Conservation (phyloP, 2,329 filamentous ascomycete species). For the Tolypocladium tropicale region DNA sequence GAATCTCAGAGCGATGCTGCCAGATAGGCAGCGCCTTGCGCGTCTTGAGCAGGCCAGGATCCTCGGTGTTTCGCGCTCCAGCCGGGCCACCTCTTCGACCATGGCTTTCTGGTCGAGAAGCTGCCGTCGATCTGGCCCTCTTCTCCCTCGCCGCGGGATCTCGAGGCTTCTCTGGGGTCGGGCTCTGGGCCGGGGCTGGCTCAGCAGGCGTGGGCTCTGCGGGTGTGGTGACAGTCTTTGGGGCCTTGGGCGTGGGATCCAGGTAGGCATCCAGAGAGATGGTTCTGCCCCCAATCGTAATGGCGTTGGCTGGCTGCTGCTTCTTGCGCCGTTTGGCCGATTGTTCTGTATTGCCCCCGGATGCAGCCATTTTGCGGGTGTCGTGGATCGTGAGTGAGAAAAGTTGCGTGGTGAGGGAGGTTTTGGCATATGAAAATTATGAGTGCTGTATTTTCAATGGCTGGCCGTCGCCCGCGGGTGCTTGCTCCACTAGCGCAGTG, state of each 20-base stretch:
- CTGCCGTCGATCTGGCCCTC: not conserved
- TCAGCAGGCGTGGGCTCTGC: not conserved
- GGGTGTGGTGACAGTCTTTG: conserved; percentile 6
- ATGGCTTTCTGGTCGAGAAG: not conserved
- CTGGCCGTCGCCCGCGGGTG: not conserved
- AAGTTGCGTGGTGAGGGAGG: not conserved
- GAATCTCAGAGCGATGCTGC: conserved; percentile 61
- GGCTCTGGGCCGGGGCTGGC: conserved; percentile 1
- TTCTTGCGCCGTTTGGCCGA: conserved; percentile 28
- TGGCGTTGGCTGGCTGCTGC: conserved; percentile 19
- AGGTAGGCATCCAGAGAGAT: conserved; percentile 42
- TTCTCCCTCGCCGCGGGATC: not conserved
- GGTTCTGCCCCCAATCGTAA: conserved; percentile 36
- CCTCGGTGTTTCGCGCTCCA: conserved; percentile 12
- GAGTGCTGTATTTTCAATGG: not conserved
- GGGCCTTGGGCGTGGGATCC: conserved; percentile 19
- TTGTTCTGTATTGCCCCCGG: conserved; percentile 5
- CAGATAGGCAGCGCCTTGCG: conserved; percentile 74
- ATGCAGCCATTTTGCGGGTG: not conserved
- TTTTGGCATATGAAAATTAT: not conserved
- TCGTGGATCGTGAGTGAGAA: too few relatives aligned
- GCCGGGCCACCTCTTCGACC: conserved; percentile 4
- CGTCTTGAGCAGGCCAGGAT: conserved; percentile 26
- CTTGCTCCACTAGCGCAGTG: not conserved
- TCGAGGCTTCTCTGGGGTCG: conserved; percentile 1